These are phyloP conservation scores for Coniochaeta sp. DNA, from an alignment of 2,329 filamentous ascomycete species.

Conservation along the genomic window DNA sequence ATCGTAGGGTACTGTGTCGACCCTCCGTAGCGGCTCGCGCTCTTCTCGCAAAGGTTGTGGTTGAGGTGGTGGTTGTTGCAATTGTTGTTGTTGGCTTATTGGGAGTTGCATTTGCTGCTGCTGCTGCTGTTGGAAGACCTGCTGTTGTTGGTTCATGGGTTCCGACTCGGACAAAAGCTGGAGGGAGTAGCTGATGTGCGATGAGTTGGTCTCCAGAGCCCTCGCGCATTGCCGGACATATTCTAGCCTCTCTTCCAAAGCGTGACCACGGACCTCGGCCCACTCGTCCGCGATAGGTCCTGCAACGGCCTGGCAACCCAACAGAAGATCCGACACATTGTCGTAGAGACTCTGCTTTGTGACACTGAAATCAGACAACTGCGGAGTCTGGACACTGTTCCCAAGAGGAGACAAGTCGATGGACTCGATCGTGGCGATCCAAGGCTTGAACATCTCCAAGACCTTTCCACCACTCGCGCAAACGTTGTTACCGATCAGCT, in stretches of 20 bases:
- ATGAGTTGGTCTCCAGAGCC: slow-evolving; percentile 78
- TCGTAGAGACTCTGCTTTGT: slow-evolving; percentile 95
- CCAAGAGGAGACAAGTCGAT: slow-evolving; percentile 79
- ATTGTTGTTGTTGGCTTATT: slow-evolving; percentile 15
- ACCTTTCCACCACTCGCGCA: slow-evolving; percentile 74
- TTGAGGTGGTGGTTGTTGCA: neutral
- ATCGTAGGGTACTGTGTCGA: slow-evolving; percentile 50
- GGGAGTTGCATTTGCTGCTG: slow-evolving; percentile 4
- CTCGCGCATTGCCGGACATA: slow-evolving; percentile 71
- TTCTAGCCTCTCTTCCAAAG: slow-evolving; percentile 77
- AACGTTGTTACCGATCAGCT: slow-evolving; percentile 72
- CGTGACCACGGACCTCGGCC: slow-evolving; percentile 85
- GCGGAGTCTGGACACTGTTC: slow-evolving; percentile 73
- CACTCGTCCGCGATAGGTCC: slow-evolving; percentile 91
- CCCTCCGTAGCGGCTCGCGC: slow-evolving; percentile 48
- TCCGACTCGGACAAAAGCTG: slow-evolving; percentile 82
- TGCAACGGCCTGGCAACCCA: slow-evolving; percentile 86
- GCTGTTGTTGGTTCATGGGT: slow-evolving; percentile 35
- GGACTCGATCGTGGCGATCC: slow-evolving; percentile 84
- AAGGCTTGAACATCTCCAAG: slow-evolving; percentile 82
- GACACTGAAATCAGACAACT: slow-evolving; percentile 76
- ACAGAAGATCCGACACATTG: slow-evolving; percentile 79
- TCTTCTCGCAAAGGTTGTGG: neutral
- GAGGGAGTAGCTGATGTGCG: slow-evolving; percentile 80
- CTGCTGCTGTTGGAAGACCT: slow-evolving; percentile 4